These are phyloP conservation scores for Artomyces pyxidatus DNA, from an alignment of 768 basidiomycete genomes.

Conservation along the genomic window DNA sequence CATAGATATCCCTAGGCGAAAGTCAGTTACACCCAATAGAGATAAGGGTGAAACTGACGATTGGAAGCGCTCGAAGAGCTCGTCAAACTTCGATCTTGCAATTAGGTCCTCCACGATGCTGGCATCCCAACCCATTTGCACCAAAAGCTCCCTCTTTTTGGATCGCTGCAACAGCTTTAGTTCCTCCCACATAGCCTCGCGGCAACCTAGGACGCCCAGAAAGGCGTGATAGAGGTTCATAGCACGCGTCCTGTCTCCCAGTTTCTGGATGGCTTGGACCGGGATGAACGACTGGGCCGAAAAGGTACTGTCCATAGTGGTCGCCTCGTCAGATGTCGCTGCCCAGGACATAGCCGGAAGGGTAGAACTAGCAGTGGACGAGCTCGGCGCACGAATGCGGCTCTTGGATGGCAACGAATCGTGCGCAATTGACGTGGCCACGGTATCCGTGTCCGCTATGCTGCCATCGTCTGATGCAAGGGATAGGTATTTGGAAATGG, in stretches of 20 bases:
- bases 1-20: slow-evolving; percentile 51
- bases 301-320: slow-evolving; percentile 10
- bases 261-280: slow-evolving; percentile 23
- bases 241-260: slow-evolving; percentile 55
- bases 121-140: slow-evolving; percentile 62
- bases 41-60: slow-evolving; percentile 7
- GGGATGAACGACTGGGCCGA: slow-evolving; percentile 13
- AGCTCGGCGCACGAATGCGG: not conserved
- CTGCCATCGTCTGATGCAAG: not conserved
- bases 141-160: slow-evolving; percentile 41
- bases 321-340: slow-evolving; percentile 8
- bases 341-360: not conserved
- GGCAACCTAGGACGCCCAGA: slow-evolving; percentile 52
- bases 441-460: not conserved
- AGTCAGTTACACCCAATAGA: not conserved
- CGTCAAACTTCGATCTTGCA: slow-evolving; percentile 10
- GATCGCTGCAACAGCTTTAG: slow-evolving; percentile 55
- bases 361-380: not conserved
- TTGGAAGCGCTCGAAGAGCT: slow-evolving; percentile 11
- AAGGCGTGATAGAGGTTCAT: slow-evolving; percentile 67
- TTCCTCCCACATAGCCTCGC: slow-evolving; percentile 75
- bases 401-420: not conserved
- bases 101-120: slow-evolving; percentile 9
- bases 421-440: not conserved
- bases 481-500: not conserved